These are phyloP conservation scores for Chenopodium suecicum DNA, from an alignment of 148 eudicot genomes.

Conservation along the genomic window DNA sequence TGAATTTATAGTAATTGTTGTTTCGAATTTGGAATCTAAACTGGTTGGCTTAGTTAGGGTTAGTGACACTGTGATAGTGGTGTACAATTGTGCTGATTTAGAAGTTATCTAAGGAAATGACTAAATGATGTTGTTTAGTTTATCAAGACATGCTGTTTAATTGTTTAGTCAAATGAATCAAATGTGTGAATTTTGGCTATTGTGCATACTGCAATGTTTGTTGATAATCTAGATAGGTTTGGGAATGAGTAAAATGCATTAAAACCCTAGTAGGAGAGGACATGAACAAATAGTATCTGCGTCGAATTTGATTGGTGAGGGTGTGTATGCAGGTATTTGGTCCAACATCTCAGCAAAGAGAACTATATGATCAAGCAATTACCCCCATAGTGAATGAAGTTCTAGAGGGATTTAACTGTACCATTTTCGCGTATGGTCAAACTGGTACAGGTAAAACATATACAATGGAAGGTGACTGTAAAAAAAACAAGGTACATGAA, in stretches of 20 bases:
- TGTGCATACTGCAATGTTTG: no score
- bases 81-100: no score
- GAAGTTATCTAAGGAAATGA: no score
- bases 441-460: slow-evolving; percentile 99
- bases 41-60: no score
- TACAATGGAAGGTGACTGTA: slow-evolving; percentile 98
- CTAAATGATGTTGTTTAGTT: no score
- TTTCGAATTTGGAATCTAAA: no score
- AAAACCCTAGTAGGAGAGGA: not conserved
- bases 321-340: slow-evolving; percentile 75
- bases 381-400: slow-evolving; percentile 90
- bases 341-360: slow-evolving; percentile 76
- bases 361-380: slow-evolving; percentile 90
- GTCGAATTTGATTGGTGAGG: not conserved
- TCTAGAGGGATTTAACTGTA: slow-evolving; percentile 94
- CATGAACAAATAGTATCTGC: not conserved
- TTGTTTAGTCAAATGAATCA: no score
- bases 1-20: no score
- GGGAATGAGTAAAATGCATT: not conserved
- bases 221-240: not conserved
- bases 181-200: not conserved
- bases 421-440: slow-evolving; percentile 98
- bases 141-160: no score
- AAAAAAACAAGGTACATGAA: slow-evolving; percentile 65
- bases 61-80: no score